Evolutionary conservation across 2,329 filamentous ascomycete species (phyloP), one percentile per base, ranked within the genome.

Genomic region (Cercospora sp.): DNA sequence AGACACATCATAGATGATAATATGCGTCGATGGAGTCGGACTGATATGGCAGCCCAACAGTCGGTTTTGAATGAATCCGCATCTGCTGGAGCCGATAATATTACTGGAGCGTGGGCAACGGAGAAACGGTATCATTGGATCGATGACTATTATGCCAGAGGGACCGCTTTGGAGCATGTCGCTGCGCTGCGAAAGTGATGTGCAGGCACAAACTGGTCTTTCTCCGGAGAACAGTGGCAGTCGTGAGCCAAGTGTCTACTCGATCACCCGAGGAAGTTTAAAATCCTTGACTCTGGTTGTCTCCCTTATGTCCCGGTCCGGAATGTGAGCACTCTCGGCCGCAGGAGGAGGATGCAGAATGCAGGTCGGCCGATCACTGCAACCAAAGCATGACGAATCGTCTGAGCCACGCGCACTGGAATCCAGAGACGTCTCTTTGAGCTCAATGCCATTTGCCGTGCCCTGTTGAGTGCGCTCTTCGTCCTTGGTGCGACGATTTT

Each of bases 111-210:
- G 13, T 64, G 36, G 51, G 57, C 55, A 20, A 39, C 30, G 23
- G 66, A 42, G 5, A 48, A 67, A 20, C 39, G 66, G 18, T 64
- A 64, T 23, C 23, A 23, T 31, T 67, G 66, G 66, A 67, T 64
- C 20, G 66, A 67, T 30, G 48, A 30, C 6, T 67, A 67, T 55
- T 55, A 64, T 48, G 66, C 66, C 13, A 51, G 36, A 7, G 55
- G 48, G 13, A 62, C 42, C n/a, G 66, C 60, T 5, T 13, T 30
- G 39, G 10, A 51, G 13, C 28, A 31, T 7, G 39, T 63, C 9
- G 60, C 28, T 63, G 28, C 3, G 12, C 10, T 62, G 39, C 60
- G 39, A 3, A 62, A 20, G 18, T 53, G 26, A 28, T 31, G 13
- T 18, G n/a, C 26, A 31, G 53, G 26, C 9, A 2, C 3, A 23